Evolutionary conservation across 2,329 filamentous ascomycete genomes (phyloP).

Genomic region (Knufia fluminis): DNA sequence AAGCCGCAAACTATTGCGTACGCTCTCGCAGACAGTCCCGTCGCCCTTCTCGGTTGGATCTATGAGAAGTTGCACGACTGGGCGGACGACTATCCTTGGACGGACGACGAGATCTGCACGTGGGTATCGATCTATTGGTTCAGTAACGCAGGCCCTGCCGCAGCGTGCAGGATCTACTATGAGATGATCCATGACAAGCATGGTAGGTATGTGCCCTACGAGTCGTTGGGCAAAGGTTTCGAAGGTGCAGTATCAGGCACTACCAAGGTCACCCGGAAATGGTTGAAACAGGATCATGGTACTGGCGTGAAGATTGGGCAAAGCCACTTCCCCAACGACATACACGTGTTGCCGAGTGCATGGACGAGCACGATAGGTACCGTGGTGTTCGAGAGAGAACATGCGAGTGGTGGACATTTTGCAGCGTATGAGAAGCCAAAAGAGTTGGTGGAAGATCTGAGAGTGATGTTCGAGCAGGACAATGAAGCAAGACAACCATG

Average conservation of each 20-base stretch:
- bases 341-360: slow-evolving; percentile 39
- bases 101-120: slow-evolving; percentile 64
- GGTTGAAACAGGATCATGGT: slow-evolving; percentile 29
- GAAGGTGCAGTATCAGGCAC: slow-evolving; percentile 6
- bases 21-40: slow-evolving; percentile 58
- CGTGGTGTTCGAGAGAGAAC: slow-evolving; percentile 40
- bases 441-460: slow-evolving; percentile 37
- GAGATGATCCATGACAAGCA: slow-evolving; percentile 43
- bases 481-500: no score
- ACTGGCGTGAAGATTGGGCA: slow-evolving; percentile 44
- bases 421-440: slow-evolving; percentile 44
- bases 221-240: slow-evolving; percentile 15
- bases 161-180: slow-evolving; percentile 63
- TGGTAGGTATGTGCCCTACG: slow-evolving; percentile 16
- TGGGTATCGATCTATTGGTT: slow-evolving; percentile 70
- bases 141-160: slow-evolving; percentile 57
- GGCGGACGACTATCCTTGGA: slow-evolving; percentile 64
- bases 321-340: slow-evolving; percentile 43
- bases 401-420: slow-evolving; percentile 43
- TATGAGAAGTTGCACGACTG: slow-evolving; percentile 73
- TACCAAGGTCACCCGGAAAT: slow-evolving; percentile 26
- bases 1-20: slow-evolving; percentile 67
- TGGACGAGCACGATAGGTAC: slow-evolving; percentile 45
- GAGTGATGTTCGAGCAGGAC: slow-evolving; percentile 34
- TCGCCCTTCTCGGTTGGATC: slow-evolving; percentile 66